phyloP scores from a whole-genome alignment of 129 eudicot genomes.

The Daucus carota region DNA sequence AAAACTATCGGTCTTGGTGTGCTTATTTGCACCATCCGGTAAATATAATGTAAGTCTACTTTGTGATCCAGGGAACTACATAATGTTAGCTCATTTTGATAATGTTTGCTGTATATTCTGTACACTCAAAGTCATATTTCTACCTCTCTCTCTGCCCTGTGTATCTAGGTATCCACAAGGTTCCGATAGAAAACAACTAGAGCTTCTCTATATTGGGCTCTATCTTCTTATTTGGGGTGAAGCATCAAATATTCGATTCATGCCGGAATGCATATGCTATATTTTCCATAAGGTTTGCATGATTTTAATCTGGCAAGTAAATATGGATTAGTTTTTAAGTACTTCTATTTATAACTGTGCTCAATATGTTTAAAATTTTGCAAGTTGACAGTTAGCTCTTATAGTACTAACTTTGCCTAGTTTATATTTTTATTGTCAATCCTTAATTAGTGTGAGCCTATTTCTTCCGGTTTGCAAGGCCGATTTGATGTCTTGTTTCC shows the following conservation, averaged over 20 bases:
- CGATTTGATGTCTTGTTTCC: background rate
- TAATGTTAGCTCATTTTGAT: background rate
- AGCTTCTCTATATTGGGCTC: constrained; percentile 89
- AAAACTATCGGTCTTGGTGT: constrained; percentile 85
- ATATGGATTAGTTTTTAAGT: background rate
- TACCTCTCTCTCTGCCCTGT: background rate
- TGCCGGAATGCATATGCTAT: constrained; percentile 99
- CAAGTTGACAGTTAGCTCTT: background rate
- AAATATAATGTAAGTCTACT: constrained; percentile 58
- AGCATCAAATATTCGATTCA: constrained; percentile 97
- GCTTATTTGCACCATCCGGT: constrained; percentile 64
- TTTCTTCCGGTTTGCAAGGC: background rate
- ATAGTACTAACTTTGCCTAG: background rate
- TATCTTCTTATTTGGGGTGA: constrained; percentile 99
- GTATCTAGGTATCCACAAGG: constrained; percentile 51
- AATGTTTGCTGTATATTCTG: background rate
- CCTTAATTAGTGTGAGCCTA: background rate
- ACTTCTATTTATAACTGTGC: background rate
- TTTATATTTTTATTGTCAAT: background rate
- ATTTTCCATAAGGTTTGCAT: constrained; percentile 85
- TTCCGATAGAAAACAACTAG: constrained; percentile 58
- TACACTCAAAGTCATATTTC: background rate
- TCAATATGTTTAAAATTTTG: background rate
- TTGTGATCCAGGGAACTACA: background rate
- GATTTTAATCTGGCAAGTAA: background rate